Percentiles rank a stretch among this genome's conserved stretches.
Evolutionary conservation across 495 filamentous ascomycete genomes (phyloP).

Genomic region (Aspergillus saccharolyticus): DNA sequence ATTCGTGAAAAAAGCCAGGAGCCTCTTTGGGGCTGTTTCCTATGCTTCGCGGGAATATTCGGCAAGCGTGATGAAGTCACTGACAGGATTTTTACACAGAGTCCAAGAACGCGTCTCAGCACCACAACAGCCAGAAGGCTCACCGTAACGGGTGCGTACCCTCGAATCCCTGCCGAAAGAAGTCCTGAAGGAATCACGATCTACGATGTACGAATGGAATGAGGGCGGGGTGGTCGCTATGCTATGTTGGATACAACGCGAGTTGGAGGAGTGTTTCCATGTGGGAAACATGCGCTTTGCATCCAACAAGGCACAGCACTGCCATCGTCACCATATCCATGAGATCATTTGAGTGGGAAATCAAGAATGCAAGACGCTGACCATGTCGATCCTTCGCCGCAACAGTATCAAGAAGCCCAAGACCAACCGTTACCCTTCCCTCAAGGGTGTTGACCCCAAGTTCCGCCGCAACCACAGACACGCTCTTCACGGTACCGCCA

Average conservation of each 20-base stretch:
- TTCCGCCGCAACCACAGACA: conserved; percentile 99
- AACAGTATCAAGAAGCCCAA: conserved; percentile 99
- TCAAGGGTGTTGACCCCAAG: conserved; percentile 98
- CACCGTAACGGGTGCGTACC: conserved; percentile 89
- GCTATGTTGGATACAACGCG: conserved; percentile 8
- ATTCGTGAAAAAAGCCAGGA: too few species aligned
- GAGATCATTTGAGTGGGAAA: conserved; percentile 8
- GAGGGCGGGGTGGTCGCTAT: conserved; percentile 1
- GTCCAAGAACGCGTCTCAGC: conserved; percentile 99
- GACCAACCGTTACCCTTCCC: conserved; percentile 96
- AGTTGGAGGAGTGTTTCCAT: neutral
- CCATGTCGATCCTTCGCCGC: conserved; percentile 13
- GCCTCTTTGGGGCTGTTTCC: neutral
- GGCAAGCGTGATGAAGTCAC: conserved; percentile 10
- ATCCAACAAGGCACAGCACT: conserved; percentile 2
- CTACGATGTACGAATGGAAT: neutral
- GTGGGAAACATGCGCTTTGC: neutral
- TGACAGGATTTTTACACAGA: conserved; percentile 50
- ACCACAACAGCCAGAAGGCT: conserved; percentile 94
- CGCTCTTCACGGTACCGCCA: conserved; percentile 97
- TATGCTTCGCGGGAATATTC: neutral
- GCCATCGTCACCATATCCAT: neutral
- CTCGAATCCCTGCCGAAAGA: conserved; percentile 1
- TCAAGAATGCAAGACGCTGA: conserved; percentile 26
- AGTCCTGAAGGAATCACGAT: neutral